Percentiles rank a stretch among this genome's conserved stretches.
Conservation (phyloP, 306 rosid genomes). For the Vigna reflexopilosa region DNA sequence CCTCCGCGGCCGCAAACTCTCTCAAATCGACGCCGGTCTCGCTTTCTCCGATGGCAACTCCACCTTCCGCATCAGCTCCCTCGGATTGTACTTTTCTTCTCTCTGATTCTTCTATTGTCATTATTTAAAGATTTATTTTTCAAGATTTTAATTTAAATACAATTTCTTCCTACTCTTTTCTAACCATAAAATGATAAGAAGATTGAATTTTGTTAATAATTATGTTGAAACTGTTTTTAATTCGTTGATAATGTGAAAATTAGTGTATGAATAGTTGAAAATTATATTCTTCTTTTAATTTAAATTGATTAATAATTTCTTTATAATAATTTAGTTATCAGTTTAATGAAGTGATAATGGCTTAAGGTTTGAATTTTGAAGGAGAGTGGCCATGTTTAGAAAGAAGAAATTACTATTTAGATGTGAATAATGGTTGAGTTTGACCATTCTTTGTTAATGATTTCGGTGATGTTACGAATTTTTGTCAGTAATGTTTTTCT, state of each 20-base stretch:
- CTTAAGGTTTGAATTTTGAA: neutral
- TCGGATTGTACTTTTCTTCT: conserved; percentile 65
- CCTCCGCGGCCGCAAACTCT: conserved; percentile 79
- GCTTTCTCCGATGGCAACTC: conserved; percentile 85
- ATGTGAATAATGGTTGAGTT: neutral
- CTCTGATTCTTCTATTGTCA: neutral
- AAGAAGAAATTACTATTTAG: neutral
- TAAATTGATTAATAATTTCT: neutral
- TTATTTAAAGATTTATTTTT: neutral
- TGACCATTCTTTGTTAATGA: conserved; percentile 2
- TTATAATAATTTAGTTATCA: neutral
- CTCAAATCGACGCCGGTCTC: conserved; percentile 62
- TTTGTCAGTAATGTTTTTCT: neutral
- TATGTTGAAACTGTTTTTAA: neutral
- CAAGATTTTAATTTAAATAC: neutral
- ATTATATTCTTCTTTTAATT: neutral
- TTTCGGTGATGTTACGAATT: neutral
- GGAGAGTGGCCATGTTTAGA: neutral
- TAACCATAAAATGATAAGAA: neutral
- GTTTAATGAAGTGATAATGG: neutral
- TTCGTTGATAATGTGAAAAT: neutral
- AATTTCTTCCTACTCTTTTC: neutral
- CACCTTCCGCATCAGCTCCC: conserved; percentile 75
- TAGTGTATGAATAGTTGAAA: neutral
- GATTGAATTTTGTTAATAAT: neutral